phyloP scores from a whole-genome alignment of 768 basidiomycete genomes.

The Galerina marginata region DNA sequence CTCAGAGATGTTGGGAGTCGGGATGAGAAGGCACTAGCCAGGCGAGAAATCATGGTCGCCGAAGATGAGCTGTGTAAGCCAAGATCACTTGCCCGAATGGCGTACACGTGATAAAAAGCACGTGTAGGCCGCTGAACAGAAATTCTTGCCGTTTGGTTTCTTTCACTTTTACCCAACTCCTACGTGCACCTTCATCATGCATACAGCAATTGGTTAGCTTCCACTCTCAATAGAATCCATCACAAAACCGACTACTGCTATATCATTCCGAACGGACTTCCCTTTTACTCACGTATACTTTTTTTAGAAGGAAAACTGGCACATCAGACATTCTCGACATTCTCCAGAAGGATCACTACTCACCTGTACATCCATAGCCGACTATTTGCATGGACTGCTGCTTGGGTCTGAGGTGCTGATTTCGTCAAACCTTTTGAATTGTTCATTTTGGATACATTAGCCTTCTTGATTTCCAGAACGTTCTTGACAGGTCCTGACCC shows the following conservation, averaged over 20 bases:
- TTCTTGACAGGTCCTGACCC: slow-evolving; percentile 16
- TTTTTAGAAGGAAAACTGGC: neutral
- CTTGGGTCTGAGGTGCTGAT: slow-evolving; percentile 5
- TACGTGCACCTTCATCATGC: too few species aligned
- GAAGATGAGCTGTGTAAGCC: slow-evolving; percentile 14
- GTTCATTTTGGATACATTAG: neutral
- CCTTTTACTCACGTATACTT: neutral
- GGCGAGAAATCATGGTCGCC: slow-evolving; percentile 31
- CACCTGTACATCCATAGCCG: neutral
- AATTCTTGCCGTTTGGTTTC: too few species aligned
- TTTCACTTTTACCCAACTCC: too few species aligned
- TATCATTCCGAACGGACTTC: neutral
- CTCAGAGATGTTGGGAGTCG: slow-evolving; percentile 32
- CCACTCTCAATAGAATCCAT: neutral
- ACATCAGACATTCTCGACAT: neutral
- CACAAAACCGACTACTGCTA: neutral
- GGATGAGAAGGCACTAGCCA: slow-evolving; percentile 27
- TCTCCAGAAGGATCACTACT: neutral
- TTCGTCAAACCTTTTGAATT: slow-evolving; percentile 4
- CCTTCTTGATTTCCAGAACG: slow-evolving; percentile 15
- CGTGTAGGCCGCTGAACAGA: neutral
- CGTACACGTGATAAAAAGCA: neutral
- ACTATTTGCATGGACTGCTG: neutral
- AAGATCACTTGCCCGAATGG: neutral
- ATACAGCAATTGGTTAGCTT: too few species aligned